Percentiles rank a stretch among this genome's conserved stretches.
Evolutionary conservation across 495 filamentous ascomycete species (phyloP).

Genomic region (Collariella sp.): DNA sequence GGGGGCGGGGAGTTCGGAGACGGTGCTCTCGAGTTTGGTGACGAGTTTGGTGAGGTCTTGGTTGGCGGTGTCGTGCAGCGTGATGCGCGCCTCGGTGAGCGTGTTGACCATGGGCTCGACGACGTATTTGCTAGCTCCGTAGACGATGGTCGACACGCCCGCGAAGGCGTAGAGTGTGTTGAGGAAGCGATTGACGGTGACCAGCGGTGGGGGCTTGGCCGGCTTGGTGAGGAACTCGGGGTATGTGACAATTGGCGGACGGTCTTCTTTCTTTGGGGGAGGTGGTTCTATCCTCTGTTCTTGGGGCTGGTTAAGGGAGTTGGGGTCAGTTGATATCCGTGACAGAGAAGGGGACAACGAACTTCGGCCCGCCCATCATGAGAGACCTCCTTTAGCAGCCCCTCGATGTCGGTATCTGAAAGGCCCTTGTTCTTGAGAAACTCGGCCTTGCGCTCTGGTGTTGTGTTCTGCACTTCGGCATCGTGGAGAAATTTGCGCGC

Average conservation of each 20-base stretch:
- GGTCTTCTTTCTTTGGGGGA: slow-evolving; percentile 34
- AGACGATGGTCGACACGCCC: slow-evolving; percentile 60
- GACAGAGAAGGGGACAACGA: slow-evolving; percentile 1
- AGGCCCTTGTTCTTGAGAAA: slow-evolving; percentile 80
- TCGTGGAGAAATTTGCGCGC: slow-evolving; percentile 75
- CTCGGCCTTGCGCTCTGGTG: slow-evolving; percentile 61
- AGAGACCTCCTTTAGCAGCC: slow-evolving; percentile 46
- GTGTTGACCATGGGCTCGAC: slow-evolving; percentile 73
- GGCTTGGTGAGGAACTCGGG: slow-evolving; percentile 85
- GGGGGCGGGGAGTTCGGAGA: slow-evolving; percentile 47
- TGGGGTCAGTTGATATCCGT: slow-evolving; percentile 5
- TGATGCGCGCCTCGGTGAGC: slow-evolving; percentile 70
- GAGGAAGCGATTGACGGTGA: slow-evolving; percentile 65
- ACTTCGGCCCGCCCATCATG: slow-evolving; percentile 27
- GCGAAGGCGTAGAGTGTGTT: slow-evolving; percentile 71
- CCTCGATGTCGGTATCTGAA: slow-evolving; percentile 54
- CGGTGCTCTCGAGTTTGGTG: slow-evolving; percentile 58
- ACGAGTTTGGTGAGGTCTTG: slow-evolving; percentile 62
- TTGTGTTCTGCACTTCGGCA: slow-evolving; percentile 59
- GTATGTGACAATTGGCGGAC: slow-evolving; percentile 91
- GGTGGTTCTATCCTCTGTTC: slow-evolving; percentile 13
- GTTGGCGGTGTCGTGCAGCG: slow-evolving; percentile 59
- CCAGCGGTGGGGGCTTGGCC: slow-evolving; percentile 51
- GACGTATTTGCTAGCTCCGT: slow-evolving; percentile 73
- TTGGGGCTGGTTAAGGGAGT: slow-evolving; percentile 4